phyloP scores from a whole-genome alignment of 495 filamentous ascomycete species.

The Trypethelium eluteriae region DNA sequence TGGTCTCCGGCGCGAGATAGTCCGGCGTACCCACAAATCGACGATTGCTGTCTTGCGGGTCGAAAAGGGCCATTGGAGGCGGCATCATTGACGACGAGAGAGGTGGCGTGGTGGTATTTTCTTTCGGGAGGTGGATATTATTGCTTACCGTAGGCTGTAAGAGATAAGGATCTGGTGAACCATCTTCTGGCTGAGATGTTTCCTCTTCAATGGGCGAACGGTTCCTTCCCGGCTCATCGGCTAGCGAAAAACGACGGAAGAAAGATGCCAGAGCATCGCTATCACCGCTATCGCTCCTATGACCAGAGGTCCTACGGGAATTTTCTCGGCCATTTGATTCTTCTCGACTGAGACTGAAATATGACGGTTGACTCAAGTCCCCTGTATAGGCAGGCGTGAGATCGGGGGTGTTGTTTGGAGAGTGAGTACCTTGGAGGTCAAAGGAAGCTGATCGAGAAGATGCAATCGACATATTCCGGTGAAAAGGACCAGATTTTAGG shows the following conservation, averaged over 20 bases:
- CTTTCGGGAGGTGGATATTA: constrained; percentile 20
- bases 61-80: constrained; percentile 90
- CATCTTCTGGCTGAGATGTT: constrained; percentile 54
- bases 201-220: constrained; percentile 59
- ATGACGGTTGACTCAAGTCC: constrained; percentile 74
- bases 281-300: constrained; percentile 84
- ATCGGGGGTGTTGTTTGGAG: constrained; percentile 74
- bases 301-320: constrained; percentile 72
- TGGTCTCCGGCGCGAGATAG: constrained; percentile 94
- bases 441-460: constrained; percentile 96
- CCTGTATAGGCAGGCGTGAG: constrained; percentile 71
- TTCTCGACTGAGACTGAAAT: constrained; percentile 74
- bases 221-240: constrained; percentile 47
- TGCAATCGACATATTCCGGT: constrained; percentile 70
- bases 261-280: constrained; percentile 79
- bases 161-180: constrained; percentile 61
- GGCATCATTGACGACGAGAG: constrained; percentile 66
- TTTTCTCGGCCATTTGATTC: constrained; percentile 58
- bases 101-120: constrained; percentile 51
- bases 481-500: constrained; percentile 86
- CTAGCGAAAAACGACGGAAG: constrained; percentile 74
- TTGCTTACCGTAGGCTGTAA: constrained; percentile 46
- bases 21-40: constrained; percentile 95
- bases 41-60: constrained; percentile 86
- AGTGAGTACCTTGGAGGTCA: constrained; percentile 71